Evolutionary conservation across 371 early-diverging fungal species (phyloP), one percentile per base, ranked within the genome.

Genomic region (Syncephalastrum sp.): DNA sequence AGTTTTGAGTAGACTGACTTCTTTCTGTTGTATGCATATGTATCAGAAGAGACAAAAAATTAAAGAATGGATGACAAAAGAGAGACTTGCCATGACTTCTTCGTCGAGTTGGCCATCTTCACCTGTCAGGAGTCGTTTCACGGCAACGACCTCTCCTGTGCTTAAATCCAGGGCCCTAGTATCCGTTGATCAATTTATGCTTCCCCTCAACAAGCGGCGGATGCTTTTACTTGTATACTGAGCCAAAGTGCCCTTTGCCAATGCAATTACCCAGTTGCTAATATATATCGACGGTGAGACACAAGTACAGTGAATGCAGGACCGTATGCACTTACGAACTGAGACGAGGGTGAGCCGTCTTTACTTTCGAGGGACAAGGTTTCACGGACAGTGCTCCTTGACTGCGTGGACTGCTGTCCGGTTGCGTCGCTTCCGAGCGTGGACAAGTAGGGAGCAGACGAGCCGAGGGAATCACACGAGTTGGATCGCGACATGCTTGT

Each of bases 191-290:
- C 10, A 29, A 5, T 25, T 29, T 21, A 25, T 14, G 15, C 14
- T 21, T 3, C 7, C 24, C 21, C 14, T 4, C 47, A 16, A 0
- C 25, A 0, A 6, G 21, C 12, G 14, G 24, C 10, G n/a, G 50
- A 47, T 4, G 3, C 33, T 27, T 57, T 57, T 72, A 75, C 75
- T 64, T 81, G 66, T 91, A 91, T 1, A 96, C 96, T 1, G 89
- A 70, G 8, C 94, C 96, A 68, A 93, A 94, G 45, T 94, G 94
- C 3, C 96, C 96, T 62, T 90, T 87, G 3, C 96, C 96, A 24
- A 96, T 91, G 57, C 91, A 93, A 56, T 93, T 91, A 6, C 95
- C 94, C 10, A 93, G 77, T 79, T 93, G 90, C 82, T 84, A 59
- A 16, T 12, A 53, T 1, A 23, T 8, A 54, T 45, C 14, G 5